Evolutionary conservation across 1,139 yeast genomes (phyloP).

Genomic region (Arxiozyma slooffiae): DNA sequence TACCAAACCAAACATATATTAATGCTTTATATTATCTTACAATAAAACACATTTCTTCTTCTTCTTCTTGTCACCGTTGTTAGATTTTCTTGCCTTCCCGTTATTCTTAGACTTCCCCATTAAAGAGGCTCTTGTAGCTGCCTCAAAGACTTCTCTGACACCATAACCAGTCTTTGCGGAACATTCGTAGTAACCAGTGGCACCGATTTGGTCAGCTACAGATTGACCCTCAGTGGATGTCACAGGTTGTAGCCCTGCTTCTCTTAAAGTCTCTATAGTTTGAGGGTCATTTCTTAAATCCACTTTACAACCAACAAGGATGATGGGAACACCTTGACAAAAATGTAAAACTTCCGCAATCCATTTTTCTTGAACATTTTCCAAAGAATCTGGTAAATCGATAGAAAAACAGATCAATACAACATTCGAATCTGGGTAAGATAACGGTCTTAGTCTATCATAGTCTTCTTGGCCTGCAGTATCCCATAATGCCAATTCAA

Average conservation of each 20-base stretch:
- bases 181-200: conserved; percentile 80
- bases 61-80: conserved; percentile 24
- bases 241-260: conserved; percentile 67
- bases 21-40: conserved; percentile 7
- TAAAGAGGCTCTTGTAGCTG: conserved; percentile 64
- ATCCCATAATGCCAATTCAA: conserved; percentile 92
- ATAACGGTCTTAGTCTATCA: conserved; percentile 84
- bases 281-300: conserved; percentile 77
- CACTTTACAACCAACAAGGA: conserved; percentile 83
- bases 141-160: conserved; percentile 82
- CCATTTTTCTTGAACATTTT: conserved; percentile 90
- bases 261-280: conserved; percentile 64
- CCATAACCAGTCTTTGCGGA: conserved; percentile 88
- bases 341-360: conserved; percentile 85
- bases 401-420: conserved; percentile 83
- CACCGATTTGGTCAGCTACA: conserved; percentile 81
- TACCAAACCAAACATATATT: background rate
- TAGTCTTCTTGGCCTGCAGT: conserved; percentile 46
- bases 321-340: conserved; percentile 90
- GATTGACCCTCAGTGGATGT: conserved; percentile 69
- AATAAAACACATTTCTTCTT: conserved; percentile 33
- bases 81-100: conserved; percentile 22
- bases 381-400: conserved; percentile 84
- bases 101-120: conserved; percentile 26
- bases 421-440: conserved; percentile 87